Base-by-base conservation (phyloP, 202 grass and related monocot genomes). In the Eragrostis tef region DNA sequence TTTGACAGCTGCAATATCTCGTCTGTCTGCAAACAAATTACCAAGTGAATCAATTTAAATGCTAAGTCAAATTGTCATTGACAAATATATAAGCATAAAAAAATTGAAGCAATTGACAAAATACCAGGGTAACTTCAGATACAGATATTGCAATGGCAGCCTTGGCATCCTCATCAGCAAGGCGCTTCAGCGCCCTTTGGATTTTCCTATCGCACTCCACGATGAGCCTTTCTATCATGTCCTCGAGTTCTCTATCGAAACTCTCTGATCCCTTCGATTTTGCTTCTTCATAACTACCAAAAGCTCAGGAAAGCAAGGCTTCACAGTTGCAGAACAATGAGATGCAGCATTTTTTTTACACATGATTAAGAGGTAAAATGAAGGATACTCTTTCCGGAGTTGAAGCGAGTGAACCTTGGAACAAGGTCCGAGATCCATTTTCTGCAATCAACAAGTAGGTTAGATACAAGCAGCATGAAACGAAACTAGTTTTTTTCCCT, bases 381-480 rank as follows among this genome's bases (percentile, higher is more conserved):
- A 90, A 91, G 91, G 91, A 99, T 95, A 95, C 93, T 95, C 92
- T 88, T 91, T 95, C 82, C 96, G 80, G 15, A 95, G 88, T 71
- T 91, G 90, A 44, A 98, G 90, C 6, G 90, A 98, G 85, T 95
- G 96, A 79, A 98, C 86, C 81, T 95, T 93, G 6, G 90, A 89
- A 80, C 93, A 99, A 64, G 92, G 90, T 11, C 92, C 92, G 62
- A 95, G 94, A 84, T 99, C 96, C 92, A 99, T 99, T 99, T 99
- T 99, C 96, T 95, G 90, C 19, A 79, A 83, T 39, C 11, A 62
- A 15, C 24, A 59, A 48, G 63, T 17, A 1, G 0, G 51, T 86
- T 12, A 82, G 63, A 71, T 53, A 16, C 12, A 15, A 75, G 44
- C 34, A 74, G 34, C 29, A 62, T 7, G 21, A 3, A 61, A 1